phyloP scores from a whole-genome alignment of 2,329 filamentous ascomycete species.

The Diplocarpon mali region DNA sequence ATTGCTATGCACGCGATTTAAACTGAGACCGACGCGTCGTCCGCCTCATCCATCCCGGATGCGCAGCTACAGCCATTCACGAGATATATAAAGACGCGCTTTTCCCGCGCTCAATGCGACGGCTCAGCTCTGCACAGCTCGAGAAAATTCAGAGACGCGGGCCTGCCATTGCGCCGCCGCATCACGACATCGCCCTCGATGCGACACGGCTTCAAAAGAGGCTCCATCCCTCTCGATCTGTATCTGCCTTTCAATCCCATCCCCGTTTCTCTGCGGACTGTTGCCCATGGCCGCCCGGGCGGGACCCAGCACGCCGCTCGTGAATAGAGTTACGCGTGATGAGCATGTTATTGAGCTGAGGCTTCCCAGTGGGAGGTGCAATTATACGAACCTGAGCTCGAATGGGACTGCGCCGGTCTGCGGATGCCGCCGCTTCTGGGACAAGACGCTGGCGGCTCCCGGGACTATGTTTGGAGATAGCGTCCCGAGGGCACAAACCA shows the following conservation, averaged over 20 bases:
- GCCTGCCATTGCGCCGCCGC: constrained; percentile 12
- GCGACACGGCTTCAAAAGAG: constrained; percentile 14
- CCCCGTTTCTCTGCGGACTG: not conserved
- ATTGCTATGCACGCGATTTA: constrained; percentile 13
- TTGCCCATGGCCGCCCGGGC: constrained; percentile 24
- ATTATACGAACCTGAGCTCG: constrained; percentile 35
- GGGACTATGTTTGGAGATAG: constrained; percentile 2
- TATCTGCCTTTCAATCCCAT: not conserved
- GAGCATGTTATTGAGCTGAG: constrained; percentile 14
- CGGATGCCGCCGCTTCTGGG: constrained; percentile 43
- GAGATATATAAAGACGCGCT: constrained; percentile 1
- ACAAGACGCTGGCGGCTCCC: constrained; percentile 25
- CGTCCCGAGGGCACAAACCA: not conserved
- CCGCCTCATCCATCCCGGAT: constrained; percentile 3
- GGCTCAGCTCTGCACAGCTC: not conserved
- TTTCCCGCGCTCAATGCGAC: constrained; percentile 7
- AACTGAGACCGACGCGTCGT: constrained; percentile 19
- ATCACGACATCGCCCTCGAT: constrained; percentile 13
- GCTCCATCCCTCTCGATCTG: constrained; percentile 7
- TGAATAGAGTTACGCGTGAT: constrained; percentile 17
- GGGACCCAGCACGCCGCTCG: constrained; percentile 23
- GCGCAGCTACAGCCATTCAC: constrained; percentile 5
- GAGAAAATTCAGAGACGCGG: constrained; percentile 15
- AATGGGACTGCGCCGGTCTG: constrained; percentile 35
- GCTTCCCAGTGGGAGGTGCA: constrained; percentile 39